Percentiles rank a stretch among this genome's conserved stretches.
Conservation (phyloP, 108 stramenopile genomes). For the Skeletonema menzelii region DNA sequence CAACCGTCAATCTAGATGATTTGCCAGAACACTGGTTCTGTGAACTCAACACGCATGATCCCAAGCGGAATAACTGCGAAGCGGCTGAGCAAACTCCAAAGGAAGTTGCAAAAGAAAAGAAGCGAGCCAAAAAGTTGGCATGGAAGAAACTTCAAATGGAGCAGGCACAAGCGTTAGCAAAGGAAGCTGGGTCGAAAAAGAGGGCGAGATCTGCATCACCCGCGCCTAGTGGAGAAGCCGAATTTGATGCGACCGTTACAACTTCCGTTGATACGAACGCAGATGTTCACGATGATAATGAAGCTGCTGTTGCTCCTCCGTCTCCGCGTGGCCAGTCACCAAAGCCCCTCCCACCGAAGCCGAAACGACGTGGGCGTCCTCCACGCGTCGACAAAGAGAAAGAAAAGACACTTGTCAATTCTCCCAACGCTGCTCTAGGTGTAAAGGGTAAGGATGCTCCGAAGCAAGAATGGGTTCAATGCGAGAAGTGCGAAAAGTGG, state of each 20-base stretch:
- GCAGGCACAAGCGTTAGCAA: constrained; percentile 2
- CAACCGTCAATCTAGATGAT: constrained; percentile 51
- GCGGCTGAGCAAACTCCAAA: constrained; percentile 73
- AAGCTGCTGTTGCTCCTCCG: background rate
- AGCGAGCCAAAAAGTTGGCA: constrained; percentile 51
- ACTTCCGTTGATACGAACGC: constrained; percentile 8
- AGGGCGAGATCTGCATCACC: constrained; percentile 1
- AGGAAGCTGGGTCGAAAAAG: constrained; percentile 6
- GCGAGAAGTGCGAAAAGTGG: constrained; percentile 89
- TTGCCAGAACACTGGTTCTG: constrained; percentile 89
- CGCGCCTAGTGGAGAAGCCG: constrained; percentile 13
- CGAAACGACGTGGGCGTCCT: constrained; percentile 44
- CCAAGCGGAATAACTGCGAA: constrained; percentile 61
- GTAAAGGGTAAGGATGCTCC: constrained; percentile 43
- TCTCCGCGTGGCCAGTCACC: constrained; percentile 19
- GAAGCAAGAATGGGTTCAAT: constrained; percentile 88
- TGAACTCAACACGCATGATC: constrained; percentile 77
- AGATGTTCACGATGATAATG: constrained; percentile 9
- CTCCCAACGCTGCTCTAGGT: constrained; percentile 1
- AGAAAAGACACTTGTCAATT: constrained; percentile 15
- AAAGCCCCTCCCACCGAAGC: constrained; percentile 6
- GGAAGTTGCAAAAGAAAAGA: constrained; percentile 67
- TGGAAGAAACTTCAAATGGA: constrained; percentile 43
- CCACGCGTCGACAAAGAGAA: constrained; percentile 46
- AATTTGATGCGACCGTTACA: background rate